Percentiles rank a stretch among this genome's conserved stretches.
These are phyloP conservation scores for Daphne laureola DNA, from an alignment of 441 rosid species.

Conservation along the genomic window DNA sequence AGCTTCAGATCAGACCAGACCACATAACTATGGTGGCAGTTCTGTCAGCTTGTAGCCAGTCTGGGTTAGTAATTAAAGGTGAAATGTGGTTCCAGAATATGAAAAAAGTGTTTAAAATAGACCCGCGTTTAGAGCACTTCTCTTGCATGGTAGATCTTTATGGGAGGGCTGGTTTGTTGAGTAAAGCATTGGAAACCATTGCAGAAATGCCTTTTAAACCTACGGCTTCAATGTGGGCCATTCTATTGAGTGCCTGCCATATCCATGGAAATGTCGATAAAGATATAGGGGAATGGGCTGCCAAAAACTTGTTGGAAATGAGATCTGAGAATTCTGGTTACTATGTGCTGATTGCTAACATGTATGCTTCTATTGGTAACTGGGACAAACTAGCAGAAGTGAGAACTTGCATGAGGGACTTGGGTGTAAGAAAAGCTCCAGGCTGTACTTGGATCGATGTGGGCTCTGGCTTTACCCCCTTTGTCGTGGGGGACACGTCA, in stretches of 20 bases:
- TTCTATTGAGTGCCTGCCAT: conserved; percentile 60
- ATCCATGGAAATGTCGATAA: conserved; percentile 43
- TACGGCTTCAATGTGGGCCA: conserved; percentile 56
- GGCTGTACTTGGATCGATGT: conserved; percentile 63
- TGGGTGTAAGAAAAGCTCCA: conserved; percentile 61
- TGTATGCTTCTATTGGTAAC: conserved; percentile 56
- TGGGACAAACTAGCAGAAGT: conserved; percentile 57
- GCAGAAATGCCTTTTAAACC: conserved; percentile 49
- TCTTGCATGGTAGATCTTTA: conserved; percentile 77
- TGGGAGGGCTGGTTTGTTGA: conserved; percentile 65
- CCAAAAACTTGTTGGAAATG: conserved; percentile 50
- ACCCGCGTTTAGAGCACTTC: conserved; percentile 51
- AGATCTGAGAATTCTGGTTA: conserved; percentile 55
- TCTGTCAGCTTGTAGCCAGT: conserved; percentile 80
- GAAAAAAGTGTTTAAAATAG: conserved; percentile 27
- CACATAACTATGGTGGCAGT: conserved; percentile 67
- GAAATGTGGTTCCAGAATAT: conserved; percentile 40
- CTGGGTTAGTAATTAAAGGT: conserved; percentile 56
- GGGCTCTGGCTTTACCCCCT: conserved; percentile 44
- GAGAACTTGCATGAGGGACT: conserved; percentile 57
- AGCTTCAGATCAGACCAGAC: conserved; percentile 50
- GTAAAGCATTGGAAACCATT: conserved; percentile 43
- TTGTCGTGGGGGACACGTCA: conserved; percentile 53
- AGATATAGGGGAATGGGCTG: conserved; percentile 70
- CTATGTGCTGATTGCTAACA: conserved; percentile 61